Evolutionary conservation across 306 rosid genomes (phyloP), one percentile per base, ranked within the genome.

Genomic region (Rosa multiflora): DNA sequence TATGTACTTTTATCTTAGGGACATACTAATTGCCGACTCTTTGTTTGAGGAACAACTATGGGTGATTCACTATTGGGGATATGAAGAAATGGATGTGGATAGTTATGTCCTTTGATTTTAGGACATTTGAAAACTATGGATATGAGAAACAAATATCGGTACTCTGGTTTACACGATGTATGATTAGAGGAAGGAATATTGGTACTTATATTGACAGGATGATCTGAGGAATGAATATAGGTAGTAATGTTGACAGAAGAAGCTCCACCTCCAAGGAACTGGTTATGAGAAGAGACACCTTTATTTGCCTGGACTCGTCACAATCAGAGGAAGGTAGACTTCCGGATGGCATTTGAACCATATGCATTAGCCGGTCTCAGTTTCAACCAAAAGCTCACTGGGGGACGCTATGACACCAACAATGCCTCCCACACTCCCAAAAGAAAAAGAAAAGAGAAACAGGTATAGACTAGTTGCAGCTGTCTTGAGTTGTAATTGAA

Each of bases 221-320:
- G 21, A 67, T 20, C 13, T 39, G 48, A 67, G 72, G 72, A 67
- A 67, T 39, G 72, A 67, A 66, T 66, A 6, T 64, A n/a, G 17
- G 72, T 18, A 59, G 63, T 78, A 12, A 81, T 77, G 66, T 83
- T 69, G 67, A 64, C 78, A 23, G 86, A 85, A 64, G 83, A 85
- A 83, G 72, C 5, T 68, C 39, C 74, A 64, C 63, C 43, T 63
- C 56, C 76, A 39, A 21, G 49, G 20, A 78, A 66, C 37, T 75
- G 78, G 55, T 74, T 68, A 29, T 2, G 84, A 44, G 44, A 9
- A 69, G 58, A 46, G 75, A 51, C 75, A 51, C 75, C 39, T 4
- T 17, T 73, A 15, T 55, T 70, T 69, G 47, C 53, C 7, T 18
- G 63, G n/a, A 56, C 66, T 66, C 46, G 10, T 64, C n/a, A 6